Evolutionary conservation across 2,329 filamentous ascomycete genomes (phyloP), one percentile per base, ranked within the genome.

Genomic region (Fusarium avenaceum): DNA sequence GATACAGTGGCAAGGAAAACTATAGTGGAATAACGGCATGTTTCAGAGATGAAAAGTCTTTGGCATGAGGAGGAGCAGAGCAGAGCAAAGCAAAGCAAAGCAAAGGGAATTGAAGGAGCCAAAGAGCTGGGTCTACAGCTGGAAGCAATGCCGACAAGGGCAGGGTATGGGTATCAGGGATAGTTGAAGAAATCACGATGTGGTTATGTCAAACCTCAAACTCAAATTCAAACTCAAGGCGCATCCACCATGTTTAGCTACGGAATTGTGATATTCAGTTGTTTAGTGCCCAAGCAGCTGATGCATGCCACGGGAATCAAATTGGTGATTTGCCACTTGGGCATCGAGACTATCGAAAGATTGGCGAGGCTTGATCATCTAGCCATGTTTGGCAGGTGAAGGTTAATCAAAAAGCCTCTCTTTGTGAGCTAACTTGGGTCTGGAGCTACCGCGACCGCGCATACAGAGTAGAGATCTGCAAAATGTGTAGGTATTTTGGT

Each of bases 331-430:
- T 67, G 65, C 65, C 65, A 67, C 64, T 60, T 52, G 64, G 65
- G 64, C 64, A 70, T 56, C 50, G 47, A 63, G 47, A 64, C 64
- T 65, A 68, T 55, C 30, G 35, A 47, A 60, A 60, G 53, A 68
- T 68, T 68, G 42, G 59, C 46, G 58, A 68, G 40, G 44, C 43
- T 51, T 45, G 56, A 46, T 51, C 35, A 38, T 38, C 35, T 54
- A 56, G 51, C 35, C 50, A 49, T 24, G 40, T 57, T 33, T 28
- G 39, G 52, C 44, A 45, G 22, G 52, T 50, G 20, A 45, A 39
- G 38, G 49, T 44, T 19, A 40, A 65, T 59, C 58, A 67, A 38
- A 19, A 19, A 28, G 47, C 58, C 47, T 54, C 38, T 33, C 47
- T 54, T 42, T 33, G 39, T 10, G 17, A 52, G 58, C 43, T 48